These are phyloP conservation scores for Mangifera indica DNA, from an alignment of 345 rosid genomes.

Conservation along the genomic window DNA sequence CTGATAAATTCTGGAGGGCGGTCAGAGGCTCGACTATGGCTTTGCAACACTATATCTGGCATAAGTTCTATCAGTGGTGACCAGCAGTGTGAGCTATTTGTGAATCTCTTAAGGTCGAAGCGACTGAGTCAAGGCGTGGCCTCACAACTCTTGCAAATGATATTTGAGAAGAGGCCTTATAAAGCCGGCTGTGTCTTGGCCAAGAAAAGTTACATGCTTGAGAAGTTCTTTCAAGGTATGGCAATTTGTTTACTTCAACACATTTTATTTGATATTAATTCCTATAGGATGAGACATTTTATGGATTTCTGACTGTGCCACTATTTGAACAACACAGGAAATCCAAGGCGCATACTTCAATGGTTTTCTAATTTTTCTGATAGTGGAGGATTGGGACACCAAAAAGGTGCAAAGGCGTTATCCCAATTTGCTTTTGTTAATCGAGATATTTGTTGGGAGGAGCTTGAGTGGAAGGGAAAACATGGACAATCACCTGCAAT, in stretches of 20 bases:
- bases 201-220: slow-evolving; percentile 58
- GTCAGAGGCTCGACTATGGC: slow-evolving; percentile 90
- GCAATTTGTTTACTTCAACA: neutral
- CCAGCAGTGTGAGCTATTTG: slow-evolving; percentile 52
- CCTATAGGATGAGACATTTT: slow-evolving; percentile 4
- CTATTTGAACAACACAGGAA: slow-evolving; percentile 40
- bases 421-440: slow-evolving; percentile 82
- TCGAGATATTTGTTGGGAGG: slow-evolving; percentile 95
- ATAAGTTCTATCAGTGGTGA: slow-evolving; percentile 40
- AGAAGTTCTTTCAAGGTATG: slow-evolving; percentile 74
- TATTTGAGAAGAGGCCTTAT: slow-evolving; percentile 54
- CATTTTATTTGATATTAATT: neutral
- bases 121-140: slow-evolving; percentile 43
- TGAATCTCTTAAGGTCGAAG: slow-evolving; percentile 50
- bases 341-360: slow-evolving; percentile 46
- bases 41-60: slow-evolving; percentile 52
- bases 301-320: neutral
- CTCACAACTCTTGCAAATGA: slow-evolving; percentile 58
- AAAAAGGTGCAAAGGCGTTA: slow-evolving; percentile 81
- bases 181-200: slow-evolving; percentile 57
- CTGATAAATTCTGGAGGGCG: slow-evolving; percentile 54
- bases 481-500: slow-evolving; percentile 97
- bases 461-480: slow-evolving; percentile 91
- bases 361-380: slow-evolving; percentile 77
- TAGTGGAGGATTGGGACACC: slow-evolving; percentile 63